Base-by-base conservation (phyloP, 805 yeast genomes). In the Naumovozyma dairenensis region DNA sequence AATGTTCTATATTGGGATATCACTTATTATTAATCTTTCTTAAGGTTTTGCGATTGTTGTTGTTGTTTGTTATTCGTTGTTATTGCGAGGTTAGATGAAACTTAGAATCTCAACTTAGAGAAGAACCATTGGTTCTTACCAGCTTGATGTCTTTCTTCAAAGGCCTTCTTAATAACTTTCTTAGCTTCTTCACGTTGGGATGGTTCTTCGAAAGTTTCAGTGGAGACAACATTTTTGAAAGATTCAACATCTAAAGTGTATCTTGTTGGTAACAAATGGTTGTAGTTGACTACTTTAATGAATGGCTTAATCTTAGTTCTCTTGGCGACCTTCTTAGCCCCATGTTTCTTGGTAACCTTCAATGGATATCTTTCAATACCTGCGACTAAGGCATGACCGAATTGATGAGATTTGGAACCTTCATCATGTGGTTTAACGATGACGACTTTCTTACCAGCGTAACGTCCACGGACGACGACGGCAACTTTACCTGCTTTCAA, bases 51-150 rank as follows among this genome's bases (percentile, higher is more conserved):
- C n/a, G n/a, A n/a, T n/a, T n/a, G n/a, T n/a, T n/a, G n/a, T n/a
- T n/a, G n/a, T n/a, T n/a, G n/a, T n/a, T n/a, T n/a, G n/a, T n/a
- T n/a, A n/a, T n/a, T n/a, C n/a, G n/a, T n/a, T n/a, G n/a, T n/a
- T n/a, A n/a, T n/a, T n/a, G n/a, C n/a, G n/a, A n/a, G n/a, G 26
- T 7, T 6, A 24, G 8, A 7, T 5, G 5, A 8, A 38, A 44
- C 49, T 77, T 82, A 84, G 74, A 84, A 84, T 73, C 80, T 78
- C 67, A 84, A 80, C 76, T 92, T 92, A 71, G 94, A 79, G 86
- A 92, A 92, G 79, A 92, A 92, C 98, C 98, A 92, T 75, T 86
- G 87, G 87, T 89, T 89, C 82, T 92, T 86, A 68, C 98, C 98
- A 65, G 96, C 85, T 70, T 83, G 93, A 78, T 89, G 94, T 79